Percentiles rank a stretch among this genome's conserved stretches.
These are phyloP conservation scores for Cairneyella variabilis DNA, from an alignment of 495 filamentous ascomycete genomes.

Conservation along the genomic window DNA sequence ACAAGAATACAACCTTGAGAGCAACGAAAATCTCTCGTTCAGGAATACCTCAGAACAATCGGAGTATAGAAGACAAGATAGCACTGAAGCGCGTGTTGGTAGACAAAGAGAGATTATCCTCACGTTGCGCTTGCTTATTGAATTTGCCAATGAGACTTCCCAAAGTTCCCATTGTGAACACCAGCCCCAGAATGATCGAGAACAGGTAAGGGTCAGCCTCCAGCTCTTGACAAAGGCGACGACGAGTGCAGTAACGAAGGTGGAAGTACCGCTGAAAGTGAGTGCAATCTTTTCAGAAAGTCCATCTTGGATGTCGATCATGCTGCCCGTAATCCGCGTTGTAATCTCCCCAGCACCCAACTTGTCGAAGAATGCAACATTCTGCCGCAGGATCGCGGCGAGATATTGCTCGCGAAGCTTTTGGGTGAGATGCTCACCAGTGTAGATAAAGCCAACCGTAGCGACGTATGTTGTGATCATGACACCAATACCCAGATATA, in stretches of 20 bases:
- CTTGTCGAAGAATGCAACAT: conserved; percentile 38
- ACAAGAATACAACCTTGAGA: too few species aligned
- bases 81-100: too few species aligned
- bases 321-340: conserved; percentile 84
- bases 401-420: conserved; percentile 35
- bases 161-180: conserved; percentile 56
- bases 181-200: background rate
- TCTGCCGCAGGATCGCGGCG: conserved; percentile 33
- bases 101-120: too few species aligned
- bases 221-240: conserved; percentile 71
- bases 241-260: conserved; percentile 78
- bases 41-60: too few species aligned
- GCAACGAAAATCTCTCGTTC: too few species aligned
- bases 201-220: conserved; percentile 33
- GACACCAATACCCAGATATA: conserved; percentile 82
- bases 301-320: conserved; percentile 78
- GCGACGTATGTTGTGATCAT: conserved; percentile 74
- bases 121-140: conserved; percentile 49
- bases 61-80: too few species aligned
- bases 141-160: conserved; percentile 41
- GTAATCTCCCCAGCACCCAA: conserved; percentile 62
- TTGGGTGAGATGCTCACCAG: conserved; percentile 32
- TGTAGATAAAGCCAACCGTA: conserved; percentile 55
- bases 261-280: conserved; percentile 65
- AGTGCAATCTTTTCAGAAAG: conserved; percentile 81